Conservation (phyloP, 345 rosid species). For the Eucalyptus pauciflora region DNA sequence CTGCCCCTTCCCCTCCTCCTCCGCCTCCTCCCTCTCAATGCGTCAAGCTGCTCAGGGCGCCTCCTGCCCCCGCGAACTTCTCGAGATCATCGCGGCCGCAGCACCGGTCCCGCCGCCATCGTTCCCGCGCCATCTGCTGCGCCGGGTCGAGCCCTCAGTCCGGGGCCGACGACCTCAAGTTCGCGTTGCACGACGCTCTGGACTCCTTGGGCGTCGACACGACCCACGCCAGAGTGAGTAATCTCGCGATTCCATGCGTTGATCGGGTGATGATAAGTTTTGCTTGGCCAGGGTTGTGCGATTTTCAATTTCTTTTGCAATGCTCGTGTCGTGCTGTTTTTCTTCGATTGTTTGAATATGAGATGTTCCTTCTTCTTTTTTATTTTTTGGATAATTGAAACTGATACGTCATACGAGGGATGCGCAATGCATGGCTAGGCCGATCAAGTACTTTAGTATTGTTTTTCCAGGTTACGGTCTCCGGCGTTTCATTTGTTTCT, state of each 20-base stretch:
- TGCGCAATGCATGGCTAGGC: not conserved
- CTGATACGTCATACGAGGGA: not conserved
- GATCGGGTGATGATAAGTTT: not conserved
- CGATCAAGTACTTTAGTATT: not conserved
- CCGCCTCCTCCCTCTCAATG: not conserved
- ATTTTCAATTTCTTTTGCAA: not conserved
- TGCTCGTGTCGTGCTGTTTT: not conserved
- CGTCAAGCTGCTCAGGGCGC: not conserved
- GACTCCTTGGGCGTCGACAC: conserved; percentile 22
- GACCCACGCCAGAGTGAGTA: conserved; percentile 20
- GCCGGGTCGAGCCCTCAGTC: not conserved
- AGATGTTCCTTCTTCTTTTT: not conserved
- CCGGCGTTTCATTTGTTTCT: not conserved
- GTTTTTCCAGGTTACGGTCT: not conserved
- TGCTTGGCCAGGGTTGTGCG: not conserved
- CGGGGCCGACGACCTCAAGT: conserved; percentile 3
- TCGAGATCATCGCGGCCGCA: not conserved
- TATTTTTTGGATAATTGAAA: not conserved
- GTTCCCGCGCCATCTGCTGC: not conserved
- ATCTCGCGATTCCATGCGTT: not conserved
- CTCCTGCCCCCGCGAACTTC: not conserved
- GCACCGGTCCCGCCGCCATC: not conserved
- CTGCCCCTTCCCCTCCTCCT: not conserved
- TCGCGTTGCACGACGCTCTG: conserved; percentile 22
- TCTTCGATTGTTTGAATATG: not conserved